Percentiles rank a stretch among this genome's conserved stretches.
Conservation (phyloP, 352 stramenopile species). For the Phytopythium mirpurense region DNA sequence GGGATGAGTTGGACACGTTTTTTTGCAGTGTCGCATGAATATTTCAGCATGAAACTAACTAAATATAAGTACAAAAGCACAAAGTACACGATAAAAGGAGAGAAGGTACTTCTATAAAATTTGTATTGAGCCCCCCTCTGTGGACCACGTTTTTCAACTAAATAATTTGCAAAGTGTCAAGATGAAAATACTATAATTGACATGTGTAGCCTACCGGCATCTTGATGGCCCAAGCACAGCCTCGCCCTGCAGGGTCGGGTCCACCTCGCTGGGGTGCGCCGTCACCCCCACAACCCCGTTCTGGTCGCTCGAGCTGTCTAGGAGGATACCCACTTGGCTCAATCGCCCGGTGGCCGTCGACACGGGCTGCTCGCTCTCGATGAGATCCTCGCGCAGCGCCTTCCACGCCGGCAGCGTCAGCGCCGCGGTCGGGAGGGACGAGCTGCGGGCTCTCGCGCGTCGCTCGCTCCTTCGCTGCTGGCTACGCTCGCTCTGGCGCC, state of each 20-base stretch:
- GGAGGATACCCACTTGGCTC: neutral
- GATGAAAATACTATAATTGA: too few relatives aligned
- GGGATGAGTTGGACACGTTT: too few relatives aligned
- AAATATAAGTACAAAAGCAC: too few relatives aligned
- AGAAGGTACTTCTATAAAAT: too few relatives aligned
- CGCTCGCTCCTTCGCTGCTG: constrained; percentile 12
- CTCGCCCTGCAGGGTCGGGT: neutral
- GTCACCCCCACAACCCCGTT: neutral
- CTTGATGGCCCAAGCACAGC: neutral
- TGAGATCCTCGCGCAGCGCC: constrained; percentile 18
- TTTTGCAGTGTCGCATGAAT: too few relatives aligned
- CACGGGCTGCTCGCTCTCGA: constrained; percentile 13
- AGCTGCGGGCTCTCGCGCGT: constrained; percentile 10
- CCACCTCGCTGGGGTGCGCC: neutral
- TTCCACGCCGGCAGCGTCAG: constrained; percentile 15
- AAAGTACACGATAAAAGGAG: too few relatives aligned
- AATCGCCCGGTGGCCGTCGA: constrained; percentile 3
- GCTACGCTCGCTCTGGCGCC: constrained; percentile 6
- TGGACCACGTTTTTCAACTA: too few relatives aligned
- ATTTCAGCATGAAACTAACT: too few relatives aligned
- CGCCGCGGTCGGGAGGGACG: constrained; percentile 9
- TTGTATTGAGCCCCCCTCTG: too few relatives aligned
- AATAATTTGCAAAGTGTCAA: too few relatives aligned
- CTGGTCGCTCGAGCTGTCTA: neutral
- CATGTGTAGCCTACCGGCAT: too few relatives aligned